A percentile compares a stretch with the other conserved stretches of the same genome.
Evolutionary conservation across 1,284 basidiomycete genomes (phyloP).

Genomic region (Ceratobasidium sp.): DNA sequence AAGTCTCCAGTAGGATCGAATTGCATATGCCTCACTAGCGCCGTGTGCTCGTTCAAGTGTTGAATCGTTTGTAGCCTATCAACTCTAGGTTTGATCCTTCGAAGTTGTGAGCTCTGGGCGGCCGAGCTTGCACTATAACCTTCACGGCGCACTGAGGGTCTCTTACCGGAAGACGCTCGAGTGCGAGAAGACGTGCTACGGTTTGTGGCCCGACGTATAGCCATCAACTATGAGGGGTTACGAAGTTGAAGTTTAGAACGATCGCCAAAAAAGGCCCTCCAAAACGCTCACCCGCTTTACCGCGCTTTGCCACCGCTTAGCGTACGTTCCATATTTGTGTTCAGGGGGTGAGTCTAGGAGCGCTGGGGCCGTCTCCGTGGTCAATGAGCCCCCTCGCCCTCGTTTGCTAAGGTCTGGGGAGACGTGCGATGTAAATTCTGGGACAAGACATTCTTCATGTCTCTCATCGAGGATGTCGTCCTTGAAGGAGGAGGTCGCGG

Average conservation of each 20-base stretch:
- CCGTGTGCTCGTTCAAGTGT: slow-evolving; percentile 66
- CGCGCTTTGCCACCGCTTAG: not conserved
- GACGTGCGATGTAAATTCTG: not conserved
- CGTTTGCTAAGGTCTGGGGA: too few species aligned
- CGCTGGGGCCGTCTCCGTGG: too few species aligned
- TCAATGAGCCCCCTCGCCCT: not conserved
- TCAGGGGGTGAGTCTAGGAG: not conserved
- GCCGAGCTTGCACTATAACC: not conserved
- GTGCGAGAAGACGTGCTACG: too few species aligned
- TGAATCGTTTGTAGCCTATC: slow-evolving; percentile 63
- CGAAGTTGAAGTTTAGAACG: too few species aligned
- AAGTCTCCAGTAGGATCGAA: slow-evolving; percentile 71
- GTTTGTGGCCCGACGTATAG: not conserved
- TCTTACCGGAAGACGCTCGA: slow-evolving; percentile 36
- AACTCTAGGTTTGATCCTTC: slow-evolving; percentile 60
- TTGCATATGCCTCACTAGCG: slow-evolving; percentile 70
- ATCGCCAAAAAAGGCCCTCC: not conserved
- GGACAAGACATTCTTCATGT: slow-evolving; percentile 14
- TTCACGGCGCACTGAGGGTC: slow-evolving; percentile 47
- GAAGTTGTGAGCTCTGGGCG: slow-evolving; percentile 47
- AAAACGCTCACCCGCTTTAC: slow-evolving; percentile 4
- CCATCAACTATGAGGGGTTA: not conserved
- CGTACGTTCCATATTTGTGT: not conserved
- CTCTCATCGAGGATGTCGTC: slow-evolving; percentile 44
- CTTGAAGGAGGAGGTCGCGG: not conserved